A percentile compares a stretch with the other conserved stretches of the same genome.
phyloP scores from a whole-genome alignment of 2,329 filamentous ascomycete genomes.

The Cercospora zeae-maydis region DNA sequence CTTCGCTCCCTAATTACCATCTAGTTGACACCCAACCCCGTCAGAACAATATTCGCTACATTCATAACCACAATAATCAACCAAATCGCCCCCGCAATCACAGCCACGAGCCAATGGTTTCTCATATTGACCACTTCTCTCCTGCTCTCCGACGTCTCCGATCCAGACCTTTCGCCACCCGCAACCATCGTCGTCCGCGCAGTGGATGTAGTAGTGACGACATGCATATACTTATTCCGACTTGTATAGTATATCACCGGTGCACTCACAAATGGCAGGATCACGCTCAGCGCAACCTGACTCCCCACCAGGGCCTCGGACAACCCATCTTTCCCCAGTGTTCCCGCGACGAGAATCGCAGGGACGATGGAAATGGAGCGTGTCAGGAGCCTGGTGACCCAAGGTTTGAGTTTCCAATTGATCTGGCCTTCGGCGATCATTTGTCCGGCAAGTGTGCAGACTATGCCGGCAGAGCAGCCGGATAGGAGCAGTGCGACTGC shows the following conservation, averaged over 20 bases:
- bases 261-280: constrained; percentile 76
- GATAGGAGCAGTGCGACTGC: constrained; percentile 76
- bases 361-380: constrained; percentile 77
- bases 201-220: constrained; percentile 35
- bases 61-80: constrained; percentile 73
- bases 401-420: constrained; percentile 69
- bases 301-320: constrained; percentile 68
- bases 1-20: not conserved
- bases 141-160: not conserved
- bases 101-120: constrained; percentile 64
- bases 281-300: constrained; percentile 74
- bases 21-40: constrained; percentile 50
- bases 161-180: not conserved
- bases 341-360: constrained; percentile 76
- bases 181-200: not conserved
- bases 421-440: constrained; percentile 84
- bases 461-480: constrained; percentile 76
- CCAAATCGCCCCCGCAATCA: constrained; percentile 64
- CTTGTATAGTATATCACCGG: constrained; percentile 85
- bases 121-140: constrained; percentile 55
- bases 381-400: constrained; percentile 74
- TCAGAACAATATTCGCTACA: constrained; percentile 67
- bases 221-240: constrained; percentile 74
- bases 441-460: constrained; percentile 85
- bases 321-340: constrained; percentile 68